phyloP scores from a whole-genome alignment of 2,329 filamentous ascomycete species.

The Leptographium wingfieldii region DNA sequence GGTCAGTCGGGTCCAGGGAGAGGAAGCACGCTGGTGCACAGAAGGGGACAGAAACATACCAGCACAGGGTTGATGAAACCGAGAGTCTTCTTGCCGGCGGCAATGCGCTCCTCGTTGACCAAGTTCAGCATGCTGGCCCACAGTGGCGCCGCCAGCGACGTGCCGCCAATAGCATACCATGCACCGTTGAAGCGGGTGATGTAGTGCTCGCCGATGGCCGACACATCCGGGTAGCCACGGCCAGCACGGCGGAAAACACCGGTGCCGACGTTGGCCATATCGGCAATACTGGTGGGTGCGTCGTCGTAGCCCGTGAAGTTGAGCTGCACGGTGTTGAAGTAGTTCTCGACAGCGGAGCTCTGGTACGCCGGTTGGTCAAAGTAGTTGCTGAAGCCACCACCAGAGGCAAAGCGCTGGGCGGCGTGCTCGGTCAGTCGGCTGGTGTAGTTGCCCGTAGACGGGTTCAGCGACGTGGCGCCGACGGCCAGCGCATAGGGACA shows the following conservation, averaged over 20 bases:
- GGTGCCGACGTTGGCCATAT: slow-evolving; percentile 12
- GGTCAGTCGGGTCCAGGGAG: background rate
- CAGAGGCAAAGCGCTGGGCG: slow-evolving; percentile 18
- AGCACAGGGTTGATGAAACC: slow-evolving; percentile 23
- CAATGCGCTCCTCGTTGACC: slow-evolving; percentile 47
- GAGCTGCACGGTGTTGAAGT: slow-evolving; percentile 19
- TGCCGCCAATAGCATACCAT: slow-evolving; percentile 30
- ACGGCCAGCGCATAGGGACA: slow-evolving; percentile 39
- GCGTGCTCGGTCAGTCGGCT: slow-evolving; percentile 13
- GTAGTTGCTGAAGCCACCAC: slow-evolving; percentile 34
- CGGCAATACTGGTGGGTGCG: slow-evolving; percentile 6
- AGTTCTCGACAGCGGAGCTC: slow-evolving; percentile 23
- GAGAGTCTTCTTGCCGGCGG: slow-evolving; percentile 28
- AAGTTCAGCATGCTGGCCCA: slow-evolving; percentile 46
- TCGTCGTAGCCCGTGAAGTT: slow-evolving; percentile 12
- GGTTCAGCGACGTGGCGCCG: slow-evolving; percentile 33
- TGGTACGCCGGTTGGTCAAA: slow-evolving; percentile 32
- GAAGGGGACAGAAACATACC: background rate
- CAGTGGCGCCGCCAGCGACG: slow-evolving; percentile 42
- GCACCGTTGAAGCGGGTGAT: slow-evolving; percentile 16
- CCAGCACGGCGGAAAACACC: slow-evolving; percentile 15
- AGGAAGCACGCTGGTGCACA: background rate
- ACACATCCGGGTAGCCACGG: slow-evolving; percentile 17
- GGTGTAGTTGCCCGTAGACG: background rate
- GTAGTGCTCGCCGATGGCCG: slow-evolving; percentile 16